These are phyloP conservation scores for Hypericum perforatum DNA, from an alignment of 345 rosid genomes.

Conservation along the genomic window DNA sequence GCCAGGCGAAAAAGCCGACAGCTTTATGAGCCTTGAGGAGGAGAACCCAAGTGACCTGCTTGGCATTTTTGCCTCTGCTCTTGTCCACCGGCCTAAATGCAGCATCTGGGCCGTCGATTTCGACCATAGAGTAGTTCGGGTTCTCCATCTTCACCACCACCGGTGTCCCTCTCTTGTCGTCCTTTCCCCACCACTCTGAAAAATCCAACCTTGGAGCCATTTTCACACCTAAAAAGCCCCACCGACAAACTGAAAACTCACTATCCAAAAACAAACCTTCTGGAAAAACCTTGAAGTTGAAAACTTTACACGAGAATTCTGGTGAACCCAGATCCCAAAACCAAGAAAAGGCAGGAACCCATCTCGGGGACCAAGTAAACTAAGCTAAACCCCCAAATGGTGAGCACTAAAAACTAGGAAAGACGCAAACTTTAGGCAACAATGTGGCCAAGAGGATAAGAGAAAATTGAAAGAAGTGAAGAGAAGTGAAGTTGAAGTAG, in stretches of 20 bases:
- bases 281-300: neutral
- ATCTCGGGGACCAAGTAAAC: slow-evolving; percentile 11
- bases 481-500: too few relatives aligned
- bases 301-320: slow-evolving; percentile 10
- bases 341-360: slow-evolving; percentile 24
- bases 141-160: slow-evolving; percentile 87
- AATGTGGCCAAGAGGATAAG: slow-evolving; percentile 20
- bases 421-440: slow-evolving; percentile 7
- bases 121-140: slow-evolving; percentile 72
- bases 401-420: slow-evolving; percentile 9
- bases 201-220: slow-evolving; percentile 73
- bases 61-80: slow-evolving; percentile 77
- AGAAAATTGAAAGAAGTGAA: too few relatives aligned
- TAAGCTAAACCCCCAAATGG: slow-evolving; percentile 18
- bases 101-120: slow-evolving; percentile 78
- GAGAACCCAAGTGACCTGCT: slow-evolving; percentile 86
- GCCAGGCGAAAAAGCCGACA: slow-evolving; percentile 72
- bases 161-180: slow-evolving; percentile 58
- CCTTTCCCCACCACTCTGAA: slow-evolving; percentile 60
- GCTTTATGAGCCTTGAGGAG: slow-evolving; percentile 89
- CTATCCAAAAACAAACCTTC: neutral
- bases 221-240: slow-evolving; percentile 5
- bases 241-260: slow-evolving; percentile 4
- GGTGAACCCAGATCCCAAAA: slow-evolving; percentile 42
- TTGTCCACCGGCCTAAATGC: slow-evolving; percentile 76